A percentile compares a stretch with the other conserved stretches of the same genome.
Conservation (phyloP, 108 stramenopile genomes). For the Pseudonitzschia delicatissima region DNA sequence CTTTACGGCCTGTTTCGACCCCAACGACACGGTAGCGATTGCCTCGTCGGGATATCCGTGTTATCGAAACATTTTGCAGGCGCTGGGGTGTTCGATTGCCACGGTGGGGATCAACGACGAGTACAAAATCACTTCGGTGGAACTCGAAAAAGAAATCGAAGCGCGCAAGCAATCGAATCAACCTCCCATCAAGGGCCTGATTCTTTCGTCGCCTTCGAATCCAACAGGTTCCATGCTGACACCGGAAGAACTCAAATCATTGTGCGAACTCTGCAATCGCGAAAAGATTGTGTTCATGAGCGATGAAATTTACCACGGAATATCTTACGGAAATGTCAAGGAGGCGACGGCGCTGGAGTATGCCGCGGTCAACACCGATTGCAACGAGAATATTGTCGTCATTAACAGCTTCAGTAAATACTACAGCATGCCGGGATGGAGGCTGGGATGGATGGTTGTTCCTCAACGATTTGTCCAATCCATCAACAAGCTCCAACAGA, state of each 20-base stretch:
- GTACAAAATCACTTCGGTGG: conserved; percentile 83
- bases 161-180: conserved; percentile 35
- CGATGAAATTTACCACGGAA: conserved; percentile 96
- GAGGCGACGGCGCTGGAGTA: conserved; percentile 83
- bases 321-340: conserved; percentile 72
- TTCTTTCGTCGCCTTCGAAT: conserved; percentile 81
- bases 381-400: conserved; percentile 53
- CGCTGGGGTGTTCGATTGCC: conserved; percentile 68
- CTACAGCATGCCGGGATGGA: conserved; percentile 94
- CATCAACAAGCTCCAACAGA: conserved; percentile 85
- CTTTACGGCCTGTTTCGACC: conserved; percentile 86
- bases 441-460: conserved; percentile 90
- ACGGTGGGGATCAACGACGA: conserved; percentile 64
- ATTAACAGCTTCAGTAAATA: conserved; percentile 95
- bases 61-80: conserved; percentile 87
- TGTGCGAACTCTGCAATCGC: conserved; percentile 79
- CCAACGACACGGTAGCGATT: conserved; percentile 80
- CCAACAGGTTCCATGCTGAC: conserved; percentile 89
- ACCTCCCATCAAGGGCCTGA: conserved; percentile 69
- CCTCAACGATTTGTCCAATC: conserved; percentile 64
- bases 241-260: conserved; percentile 67
- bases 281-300: conserved; percentile 81
- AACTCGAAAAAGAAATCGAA: conserved; percentile 56
- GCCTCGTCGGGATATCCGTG: conserved; percentile 88
- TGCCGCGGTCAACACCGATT: background rate